Conservation (phyloP, 306 rosid species). For the Pueraria montana region DNA sequence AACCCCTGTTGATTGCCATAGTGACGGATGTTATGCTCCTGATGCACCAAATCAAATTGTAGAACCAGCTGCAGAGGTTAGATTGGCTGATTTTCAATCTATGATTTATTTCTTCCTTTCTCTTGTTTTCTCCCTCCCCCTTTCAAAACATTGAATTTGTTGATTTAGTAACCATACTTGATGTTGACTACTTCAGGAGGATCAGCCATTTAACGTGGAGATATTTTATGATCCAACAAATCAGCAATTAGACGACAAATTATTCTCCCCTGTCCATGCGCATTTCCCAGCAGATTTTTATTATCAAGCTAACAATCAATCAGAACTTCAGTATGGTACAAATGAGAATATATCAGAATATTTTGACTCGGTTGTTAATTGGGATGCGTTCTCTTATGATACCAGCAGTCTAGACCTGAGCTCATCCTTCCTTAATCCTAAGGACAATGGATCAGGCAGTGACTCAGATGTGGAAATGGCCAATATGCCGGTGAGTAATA, state of each 20-base stretch:
- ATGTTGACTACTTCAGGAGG: constrained; percentile 49
- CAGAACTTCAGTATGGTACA: constrained; percentile 55
- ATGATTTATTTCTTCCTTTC: constrained; percentile 2
- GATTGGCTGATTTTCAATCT: constrained; percentile 43
- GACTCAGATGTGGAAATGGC: constrained; percentile 51
- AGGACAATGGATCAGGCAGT: constrained; percentile 51
- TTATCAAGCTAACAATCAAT: constrained; percentile 44
- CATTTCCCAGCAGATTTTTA: constrained; percentile 61
- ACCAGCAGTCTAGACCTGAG: constrained; percentile 44
- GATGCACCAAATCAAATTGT: constrained; percentile 44
- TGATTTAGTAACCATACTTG: constrained; percentile 41
- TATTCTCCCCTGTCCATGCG: constrained; percentile 69
- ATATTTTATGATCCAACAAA: constrained; percentile 45
- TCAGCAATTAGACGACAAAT: constrained; percentile 56
- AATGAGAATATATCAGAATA: constrained; percentile 62
- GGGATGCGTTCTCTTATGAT: constrained; percentile 52
- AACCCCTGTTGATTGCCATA: constrained; percentile 42
- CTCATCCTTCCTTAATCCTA: constrained; percentile 14
- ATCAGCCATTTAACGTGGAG: constrained; percentile 43
- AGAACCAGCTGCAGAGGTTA: constrained; percentile 54
- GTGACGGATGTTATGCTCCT: constrained; percentile 45
- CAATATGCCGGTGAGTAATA: constrained; percentile 61
- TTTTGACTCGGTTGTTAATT: constrained; percentile 54
- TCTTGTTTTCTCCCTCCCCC: background rate
- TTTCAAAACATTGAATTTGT: constrained; percentile 24